phyloP scores from a whole-genome alignment of 192 early-diverging fungal genomes.

The Mortierella claussenii region DNA sequence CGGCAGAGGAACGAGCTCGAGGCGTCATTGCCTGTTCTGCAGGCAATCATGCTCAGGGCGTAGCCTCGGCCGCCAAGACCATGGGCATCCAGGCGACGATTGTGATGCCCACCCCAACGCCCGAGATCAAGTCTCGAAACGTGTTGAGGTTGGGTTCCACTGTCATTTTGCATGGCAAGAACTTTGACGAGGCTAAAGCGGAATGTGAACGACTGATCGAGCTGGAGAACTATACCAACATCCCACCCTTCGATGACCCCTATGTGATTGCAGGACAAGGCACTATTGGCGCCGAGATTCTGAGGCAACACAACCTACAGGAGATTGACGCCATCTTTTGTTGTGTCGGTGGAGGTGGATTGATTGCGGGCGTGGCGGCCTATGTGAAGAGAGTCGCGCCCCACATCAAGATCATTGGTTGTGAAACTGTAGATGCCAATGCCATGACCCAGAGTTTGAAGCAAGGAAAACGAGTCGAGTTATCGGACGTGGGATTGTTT shows the following conservation, averaged over 20 bases:
- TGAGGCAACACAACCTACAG: slow-evolving; percentile 68
- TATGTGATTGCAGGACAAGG: slow-evolving; percentile 99
- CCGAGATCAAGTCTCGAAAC: slow-evolving; percentile 90
- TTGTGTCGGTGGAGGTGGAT: slow-evolving; percentile 93
- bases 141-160: slow-evolving; percentile 91
- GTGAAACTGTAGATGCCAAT: slow-evolving; percentile 90
- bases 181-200: slow-evolving; percentile 95
- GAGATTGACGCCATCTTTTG: slow-evolving; percentile 92
- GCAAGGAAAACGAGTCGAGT: slow-evolving; percentile 67
- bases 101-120: slow-evolving; percentile 91
- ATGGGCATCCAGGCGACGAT: slow-evolving; percentile 95
- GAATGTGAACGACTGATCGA: slow-evolving; percentile 81
- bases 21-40: slow-evolving; percentile 98
- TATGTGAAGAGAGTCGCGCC: slow-evolving; percentile 95
- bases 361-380: slow-evolving; percentile 90
- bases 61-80: slow-evolving; percentile 91
- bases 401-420: slow-evolving; percentile 89
- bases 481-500: slow-evolving; percentile 92
- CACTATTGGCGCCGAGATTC: slow-evolving; percentile 90
- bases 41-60: slow-evolving; percentile 98
- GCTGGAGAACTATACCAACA: slow-evolving; percentile 83
- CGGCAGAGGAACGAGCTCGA: slow-evolving; percentile 75
- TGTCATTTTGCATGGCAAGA: slow-evolving; percentile 89
- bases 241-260: slow-evolving; percentile 98
- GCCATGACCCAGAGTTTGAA: slow-evolving; percentile 88